Evolutionary conservation across 2,329 filamentous ascomycete genomes (phyloP), one percentile per base, ranked within the genome.

Genomic region (Didymella pinodella): DNA sequence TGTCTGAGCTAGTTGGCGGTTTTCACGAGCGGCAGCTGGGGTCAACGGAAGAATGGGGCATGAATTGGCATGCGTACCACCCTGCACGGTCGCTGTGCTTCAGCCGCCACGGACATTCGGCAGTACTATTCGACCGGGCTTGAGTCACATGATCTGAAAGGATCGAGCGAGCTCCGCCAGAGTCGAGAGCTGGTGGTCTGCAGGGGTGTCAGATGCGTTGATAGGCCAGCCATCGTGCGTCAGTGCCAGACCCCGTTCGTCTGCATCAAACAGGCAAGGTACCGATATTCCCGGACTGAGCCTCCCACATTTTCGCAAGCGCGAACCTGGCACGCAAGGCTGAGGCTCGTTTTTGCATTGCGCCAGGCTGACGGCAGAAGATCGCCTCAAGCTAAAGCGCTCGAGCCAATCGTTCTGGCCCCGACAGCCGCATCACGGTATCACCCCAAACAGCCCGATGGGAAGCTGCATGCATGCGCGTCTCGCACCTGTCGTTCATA

Each of bases 11-110:
- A 54, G 51, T 59, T 55, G 45, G 47, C 26, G 53, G 36, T 49
- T 62, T 61, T 64, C 59, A 61, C 44, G 51, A 48, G 68, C 56
- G 58, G 61, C 56, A 63, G 56, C 64, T 64, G 56, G 62, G 57
- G 60, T 63, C 56, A 61, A 62, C 56, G 62, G 63, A 57, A 56
- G 63, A 65, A 61, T 57, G 61, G 55, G 58, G 62, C 62, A 61
- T 64, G 65, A 69, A 66, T 31, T 57, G 64, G 50, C 48, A 26
- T 51, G 62, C 65, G 56, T 64, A 66, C 63, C 61, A 54, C 49
- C 31, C 59, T 48, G 54, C 60, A 58, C 55, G 47, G 57, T 43
- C 46, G 45, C 45, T 20, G 38, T 41, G 18, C 36, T 40, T 40
- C n/a, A 40, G 36, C 36, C 36, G 18, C 36, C 36, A 18, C 36